phyloP scores from a whole-genome alignment of 2,329 filamentous ascomycete genomes.

The Alternaria viburni region DNA sequence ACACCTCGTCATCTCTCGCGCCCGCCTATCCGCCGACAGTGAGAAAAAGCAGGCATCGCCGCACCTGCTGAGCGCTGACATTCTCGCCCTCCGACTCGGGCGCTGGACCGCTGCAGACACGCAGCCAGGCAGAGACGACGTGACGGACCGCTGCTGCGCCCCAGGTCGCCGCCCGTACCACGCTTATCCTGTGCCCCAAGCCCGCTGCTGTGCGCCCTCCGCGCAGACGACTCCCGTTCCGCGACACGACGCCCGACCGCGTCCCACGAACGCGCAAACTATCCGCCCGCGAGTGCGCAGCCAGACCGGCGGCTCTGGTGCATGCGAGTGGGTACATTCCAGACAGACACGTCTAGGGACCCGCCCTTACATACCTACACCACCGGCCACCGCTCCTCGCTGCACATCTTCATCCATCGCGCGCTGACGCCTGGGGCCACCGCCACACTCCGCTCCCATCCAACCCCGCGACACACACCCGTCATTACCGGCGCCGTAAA shows the following conservation, averaged over 20 bases:
- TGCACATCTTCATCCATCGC: constrained; percentile 1
- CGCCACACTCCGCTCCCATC: constrained; percentile 3
- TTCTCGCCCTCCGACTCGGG: constrained; percentile 10
- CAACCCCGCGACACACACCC: constrained; percentile 13
- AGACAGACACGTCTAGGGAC: constrained; percentile 7
- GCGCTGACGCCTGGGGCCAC: constrained; percentile 12
- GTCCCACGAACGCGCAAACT: constrained; percentile 14
- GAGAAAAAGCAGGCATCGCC: constrained; percentile 23
- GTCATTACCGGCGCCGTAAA: not conserved
- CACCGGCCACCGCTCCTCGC: constrained; percentile 8
- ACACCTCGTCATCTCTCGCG: constrained; percentile 30
- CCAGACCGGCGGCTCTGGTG: constrained; percentile 17
- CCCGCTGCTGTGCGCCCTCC: constrained; percentile 15
- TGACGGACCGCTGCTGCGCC: constrained; percentile 17
- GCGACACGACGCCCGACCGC: constrained; percentile 16
- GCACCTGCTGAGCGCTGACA: constrained; percentile 7
- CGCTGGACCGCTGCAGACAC: constrained; percentile 6
- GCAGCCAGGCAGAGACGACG: constrained; percentile 12
- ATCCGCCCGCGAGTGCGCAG: constrained; percentile 1
- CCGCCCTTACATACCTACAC: constrained; percentile 17
- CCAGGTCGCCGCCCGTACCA: constrained; percentile 16
- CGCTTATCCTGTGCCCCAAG: constrained; percentile 17
- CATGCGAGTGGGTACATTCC: constrained; percentile 21
- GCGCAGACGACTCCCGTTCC: constrained; percentile 5
- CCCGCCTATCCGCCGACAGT: constrained; percentile 19